These are phyloP conservation scores for Podospora comata DNA, from an alignment of 495 filamentous ascomycete genomes.

Conservation along the genomic window DNA sequence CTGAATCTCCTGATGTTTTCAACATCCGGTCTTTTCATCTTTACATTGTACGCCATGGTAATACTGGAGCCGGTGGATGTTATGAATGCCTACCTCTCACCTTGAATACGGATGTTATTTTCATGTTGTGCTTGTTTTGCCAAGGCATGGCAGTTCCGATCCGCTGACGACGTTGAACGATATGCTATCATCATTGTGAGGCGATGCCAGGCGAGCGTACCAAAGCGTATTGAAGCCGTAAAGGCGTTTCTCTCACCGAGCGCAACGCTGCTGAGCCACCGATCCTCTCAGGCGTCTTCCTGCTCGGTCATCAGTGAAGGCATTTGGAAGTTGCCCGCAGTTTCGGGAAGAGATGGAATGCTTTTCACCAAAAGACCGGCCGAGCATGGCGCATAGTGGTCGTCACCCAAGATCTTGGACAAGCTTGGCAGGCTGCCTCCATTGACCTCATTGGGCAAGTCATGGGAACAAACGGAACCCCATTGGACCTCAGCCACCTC, in stretches of 20 bases:
- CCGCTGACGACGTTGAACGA: neutral
- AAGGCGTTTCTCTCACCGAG: neutral
- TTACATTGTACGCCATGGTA: neutral
- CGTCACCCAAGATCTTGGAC: constrained; percentile 1
- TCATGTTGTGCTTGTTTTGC: neutral
- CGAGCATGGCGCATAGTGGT: neutral
- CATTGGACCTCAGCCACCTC: constrained; percentile 6
- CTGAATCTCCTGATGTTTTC: neutral
- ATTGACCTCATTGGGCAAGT: constrained; percentile 5
- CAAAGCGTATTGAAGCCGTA: neutral
- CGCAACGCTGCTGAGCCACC: neutral
- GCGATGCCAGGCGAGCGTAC: neutral
- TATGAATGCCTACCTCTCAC: neutral
- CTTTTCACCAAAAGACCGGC: too few species aligned
- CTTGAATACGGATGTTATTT: neutral
- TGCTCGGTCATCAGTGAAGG: neutral
- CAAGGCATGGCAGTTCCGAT: neutral
- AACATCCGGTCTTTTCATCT: neutral
- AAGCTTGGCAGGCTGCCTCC: constrained; percentile 8
- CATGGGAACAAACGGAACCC: neutral
- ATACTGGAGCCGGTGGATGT: neutral
- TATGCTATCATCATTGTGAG: neutral
- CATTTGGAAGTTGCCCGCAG: neutral
- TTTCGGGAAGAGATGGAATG: neutral
- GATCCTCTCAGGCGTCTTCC: neutral